These are phyloP conservation scores for Tricholoma furcatifolium DNA, from an alignment of 768 basidiomycete species.

Conservation along the genomic window DNA sequence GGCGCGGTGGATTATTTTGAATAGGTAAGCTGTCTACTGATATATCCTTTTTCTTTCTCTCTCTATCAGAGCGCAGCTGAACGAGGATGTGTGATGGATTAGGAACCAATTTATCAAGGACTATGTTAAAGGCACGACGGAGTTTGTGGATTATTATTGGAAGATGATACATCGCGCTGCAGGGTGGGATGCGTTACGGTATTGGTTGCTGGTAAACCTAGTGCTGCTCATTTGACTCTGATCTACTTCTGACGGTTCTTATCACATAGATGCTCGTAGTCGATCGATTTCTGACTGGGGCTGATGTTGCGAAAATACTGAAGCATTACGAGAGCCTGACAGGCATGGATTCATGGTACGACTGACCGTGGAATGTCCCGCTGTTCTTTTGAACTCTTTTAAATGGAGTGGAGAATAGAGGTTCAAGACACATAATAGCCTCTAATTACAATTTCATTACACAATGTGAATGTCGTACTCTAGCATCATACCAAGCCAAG, in stretches of 20 bases:
- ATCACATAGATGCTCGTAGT: conserved; percentile 52
- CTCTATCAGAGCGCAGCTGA: too few relatives aligned
- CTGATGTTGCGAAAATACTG: conserved; percentile 50
- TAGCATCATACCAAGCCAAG: too few relatives aligned
- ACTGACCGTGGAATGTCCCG: too few relatives aligned
- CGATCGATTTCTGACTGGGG: conserved; percentile 50
- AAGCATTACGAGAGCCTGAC: conserved; percentile 54
- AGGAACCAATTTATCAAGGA: conserved; percentile 57
- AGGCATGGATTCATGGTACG: conserved; percentile 44
- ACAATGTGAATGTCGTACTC: too few relatives aligned
- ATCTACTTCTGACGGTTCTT: conserved; percentile 37
- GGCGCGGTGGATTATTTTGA: conserved; percentile 70
- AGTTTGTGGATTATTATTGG: conserved; percentile 64
- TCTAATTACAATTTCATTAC: too few relatives aligned
- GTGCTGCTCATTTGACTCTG: background rate
- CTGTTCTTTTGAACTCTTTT: too few relatives aligned
- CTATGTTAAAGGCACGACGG: conserved; percentile 49
- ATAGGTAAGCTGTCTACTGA: conserved; percentile 42
- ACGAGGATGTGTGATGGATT: background rate
- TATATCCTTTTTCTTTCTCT: background rate
- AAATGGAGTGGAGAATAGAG: too few relatives aligned
- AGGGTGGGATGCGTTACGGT: conserved; percentile 62
- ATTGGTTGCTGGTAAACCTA: conserved; percentile 51
- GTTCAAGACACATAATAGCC: too few relatives aligned
- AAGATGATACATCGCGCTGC: conserved; percentile 66